These are phyloP conservation scores for Zizania latifolia DNA, from an alignment of 176 grass and related monocot genomes.

Conservation along the genomic window DNA sequence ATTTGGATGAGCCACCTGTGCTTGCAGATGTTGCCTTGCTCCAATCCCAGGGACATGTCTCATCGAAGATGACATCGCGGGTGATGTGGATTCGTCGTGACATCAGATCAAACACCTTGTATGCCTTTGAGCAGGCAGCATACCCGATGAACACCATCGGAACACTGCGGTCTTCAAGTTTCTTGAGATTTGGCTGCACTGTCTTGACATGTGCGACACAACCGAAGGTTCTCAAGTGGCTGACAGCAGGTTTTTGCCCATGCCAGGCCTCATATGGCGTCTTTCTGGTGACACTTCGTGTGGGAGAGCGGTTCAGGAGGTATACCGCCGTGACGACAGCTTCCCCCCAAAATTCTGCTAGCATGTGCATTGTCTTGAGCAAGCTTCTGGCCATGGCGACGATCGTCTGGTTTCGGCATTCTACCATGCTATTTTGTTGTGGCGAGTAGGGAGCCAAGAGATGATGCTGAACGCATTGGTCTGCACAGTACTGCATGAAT, in stretches of 20 bases:
- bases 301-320: not conserved
- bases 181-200: not conserved
- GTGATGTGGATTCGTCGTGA: not conserved
- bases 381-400: not conserved
- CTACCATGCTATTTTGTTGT: no score
- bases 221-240: not conserved
- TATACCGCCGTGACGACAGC: not conserved
- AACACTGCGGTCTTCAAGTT: not conserved
- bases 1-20: not conserved
- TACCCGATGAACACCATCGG: not conserved
- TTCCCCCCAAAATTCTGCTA: not conserved
- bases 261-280: not conserved
- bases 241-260: not conserved
- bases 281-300: not conserved
- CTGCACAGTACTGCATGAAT: not conserved
- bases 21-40: no score
- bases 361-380: not conserved
- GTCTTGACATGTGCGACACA: not conserved
- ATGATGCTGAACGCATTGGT: not conserved
- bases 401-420: no score
- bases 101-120: not conserved
- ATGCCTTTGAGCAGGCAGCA: not conserved
- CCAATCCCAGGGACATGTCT: not conserved
- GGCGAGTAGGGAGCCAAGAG: no score
- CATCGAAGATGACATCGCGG: not conserved